These are phyloP conservation scores for Tulasnella sp. DNA, from an alignment of 768 basidiomycete species.

Conservation along the genomic window DNA sequence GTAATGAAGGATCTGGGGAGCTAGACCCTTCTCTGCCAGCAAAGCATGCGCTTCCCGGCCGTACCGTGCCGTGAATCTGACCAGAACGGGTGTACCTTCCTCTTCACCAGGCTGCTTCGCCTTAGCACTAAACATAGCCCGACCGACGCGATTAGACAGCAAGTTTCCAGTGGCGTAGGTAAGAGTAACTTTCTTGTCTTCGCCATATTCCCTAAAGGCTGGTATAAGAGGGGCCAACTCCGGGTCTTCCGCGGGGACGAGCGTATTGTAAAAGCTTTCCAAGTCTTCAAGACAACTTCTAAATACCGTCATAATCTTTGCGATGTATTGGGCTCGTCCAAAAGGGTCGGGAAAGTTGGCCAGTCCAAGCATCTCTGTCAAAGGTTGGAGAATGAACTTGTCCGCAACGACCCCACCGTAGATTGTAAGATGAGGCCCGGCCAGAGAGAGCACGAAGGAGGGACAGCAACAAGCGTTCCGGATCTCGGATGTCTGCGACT, in stretches of 20 bases:
- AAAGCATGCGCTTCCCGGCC: conserved; percentile 13
- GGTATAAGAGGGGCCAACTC: neutral
- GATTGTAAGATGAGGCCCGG: conserved; percentile 44
- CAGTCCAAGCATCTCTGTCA: conserved; percentile 42
- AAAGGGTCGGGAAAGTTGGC: conserved; percentile 20
- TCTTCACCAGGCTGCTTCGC: neutral
- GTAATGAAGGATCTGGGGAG: neutral
- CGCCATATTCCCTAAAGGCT: neutral
- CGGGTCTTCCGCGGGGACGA: neutral
- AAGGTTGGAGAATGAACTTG: conserved; percentile 43
- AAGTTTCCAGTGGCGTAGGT: neutral
- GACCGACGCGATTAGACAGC: neutral
- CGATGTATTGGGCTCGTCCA: conserved; percentile 11
- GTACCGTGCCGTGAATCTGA: conserved; percentile 17
- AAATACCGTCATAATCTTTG: conserved; percentile 2
- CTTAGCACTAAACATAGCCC: conserved; percentile 5
- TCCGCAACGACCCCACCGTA: conserved; percentile 44
- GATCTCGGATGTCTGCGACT: conserved; percentile 22
- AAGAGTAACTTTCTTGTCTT: conserved; percentile 5
- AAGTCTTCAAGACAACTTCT: conserved; percentile 10
- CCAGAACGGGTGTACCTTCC: neutral
- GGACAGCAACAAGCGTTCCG: conserved; percentile 42
- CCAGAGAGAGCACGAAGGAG: conserved; percentile 42
- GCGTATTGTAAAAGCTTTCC: conserved; percentile 6
- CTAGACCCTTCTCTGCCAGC: conserved; percentile 16